phyloP scores from a whole-genome alignment of 2,329 filamentous ascomycete species.

The Microascus cirrosus region DNA sequence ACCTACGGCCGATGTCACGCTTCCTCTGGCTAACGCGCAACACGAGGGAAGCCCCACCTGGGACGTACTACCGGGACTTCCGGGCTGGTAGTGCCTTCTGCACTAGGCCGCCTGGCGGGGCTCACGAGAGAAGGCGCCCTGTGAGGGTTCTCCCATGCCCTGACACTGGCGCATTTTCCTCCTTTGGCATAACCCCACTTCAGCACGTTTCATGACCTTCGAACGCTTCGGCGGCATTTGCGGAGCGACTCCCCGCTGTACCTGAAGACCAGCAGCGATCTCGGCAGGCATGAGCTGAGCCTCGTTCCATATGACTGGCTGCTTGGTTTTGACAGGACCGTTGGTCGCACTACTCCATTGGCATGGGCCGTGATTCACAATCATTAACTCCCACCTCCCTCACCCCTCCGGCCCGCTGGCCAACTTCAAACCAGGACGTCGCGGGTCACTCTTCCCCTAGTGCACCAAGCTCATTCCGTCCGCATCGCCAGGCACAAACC shows the following conservation, averaged over 20 bases:
- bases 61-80: background rate
- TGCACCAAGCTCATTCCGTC: too few relatives aligned
- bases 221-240: background rate
- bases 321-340: too few relatives aligned
- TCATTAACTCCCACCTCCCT: background rate
- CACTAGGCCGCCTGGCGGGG: background rate
- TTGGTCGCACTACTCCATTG: background rate
- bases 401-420: too few relatives aligned
- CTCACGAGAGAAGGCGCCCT: background rate
- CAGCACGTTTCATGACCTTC: background rate
- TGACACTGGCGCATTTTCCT: background rate
- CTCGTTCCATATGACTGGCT: background rate
- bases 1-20: background rate
- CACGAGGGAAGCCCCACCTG: background rate
- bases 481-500: too few relatives aligned
- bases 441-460: too few relatives aligned
- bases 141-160: background rate
- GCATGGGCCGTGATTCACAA: background rate
- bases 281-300: background rate
- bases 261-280: background rate
- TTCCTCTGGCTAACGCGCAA: background rate
- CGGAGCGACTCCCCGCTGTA: background rate
- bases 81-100: background rate
- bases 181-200: background rate
- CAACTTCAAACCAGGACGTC: too few relatives aligned